A percentile compares a stretch with the other conserved stretches of the same genome.
Evolutionary conservation across 1,284 basidiomycete genomes (phyloP).

Genomic region (Microbotryomycetes sp.): DNA sequence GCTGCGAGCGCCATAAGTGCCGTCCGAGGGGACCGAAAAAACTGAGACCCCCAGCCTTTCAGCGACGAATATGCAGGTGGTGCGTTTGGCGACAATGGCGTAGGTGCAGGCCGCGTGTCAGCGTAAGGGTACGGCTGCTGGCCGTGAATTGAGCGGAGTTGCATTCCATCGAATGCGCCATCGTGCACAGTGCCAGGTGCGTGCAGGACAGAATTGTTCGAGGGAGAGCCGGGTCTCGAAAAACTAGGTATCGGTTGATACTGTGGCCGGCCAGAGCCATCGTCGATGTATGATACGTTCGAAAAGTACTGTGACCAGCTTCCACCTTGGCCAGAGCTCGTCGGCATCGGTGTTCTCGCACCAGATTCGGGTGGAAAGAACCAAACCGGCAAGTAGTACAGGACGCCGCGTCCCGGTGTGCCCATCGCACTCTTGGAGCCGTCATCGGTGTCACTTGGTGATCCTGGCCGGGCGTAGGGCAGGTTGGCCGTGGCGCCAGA

Average conservation of each 20-base stretch:
- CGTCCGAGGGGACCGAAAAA: constrained; percentile 18
- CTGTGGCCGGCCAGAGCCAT: constrained; percentile 6
- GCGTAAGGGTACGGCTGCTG: not conserved
- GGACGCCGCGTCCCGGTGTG: constrained; percentile 4
- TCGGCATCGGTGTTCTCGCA: not conserved
- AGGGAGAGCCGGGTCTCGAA: constrained; percentile 26
- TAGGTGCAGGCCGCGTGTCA: not conserved
- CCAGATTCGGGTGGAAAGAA: constrained; percentile 12
- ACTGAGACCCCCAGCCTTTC: constrained; percentile 21
- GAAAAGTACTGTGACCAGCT: constrained; percentile 27
- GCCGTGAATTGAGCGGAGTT: constrained; percentile 18
- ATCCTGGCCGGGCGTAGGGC: constrained; percentile 1
- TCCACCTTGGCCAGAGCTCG: not conserved
- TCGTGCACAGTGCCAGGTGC: constrained; percentile 27
- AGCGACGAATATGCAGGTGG: constrained; percentile 28
- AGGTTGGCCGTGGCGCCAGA: not conserved
- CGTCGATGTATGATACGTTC: constrained; percentile 23
- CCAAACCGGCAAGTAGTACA: constrained; percentile 33
- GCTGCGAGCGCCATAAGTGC: not conserved
- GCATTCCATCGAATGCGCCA: constrained; percentile 28
- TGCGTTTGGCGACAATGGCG: constrained; percentile 14
- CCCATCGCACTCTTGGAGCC: constrained; percentile 1
- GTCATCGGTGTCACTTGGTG: constrained; percentile 6
- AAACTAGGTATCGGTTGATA: constrained; percentile 28
- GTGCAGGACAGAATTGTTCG: constrained; percentile 30